Conservation (phyloP, 257 asterid genomes). For the Solanum etuberosum region DNA sequence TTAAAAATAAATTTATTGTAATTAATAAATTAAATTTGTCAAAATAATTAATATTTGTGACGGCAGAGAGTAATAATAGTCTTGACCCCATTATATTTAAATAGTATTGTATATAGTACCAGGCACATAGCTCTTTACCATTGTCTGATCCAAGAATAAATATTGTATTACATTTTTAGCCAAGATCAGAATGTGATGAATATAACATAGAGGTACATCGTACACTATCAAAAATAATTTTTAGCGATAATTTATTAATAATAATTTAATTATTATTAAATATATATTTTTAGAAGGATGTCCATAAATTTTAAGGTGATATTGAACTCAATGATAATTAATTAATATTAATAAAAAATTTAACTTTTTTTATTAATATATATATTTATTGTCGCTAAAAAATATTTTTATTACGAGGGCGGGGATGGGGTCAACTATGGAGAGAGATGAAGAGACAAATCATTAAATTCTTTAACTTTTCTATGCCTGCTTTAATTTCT, state of each 20-base stretch:
- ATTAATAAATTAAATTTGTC: not conserved
- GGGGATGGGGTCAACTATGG: not conserved
- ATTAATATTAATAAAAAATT: rapidly evolving
- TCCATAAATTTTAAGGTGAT: too few species aligned
- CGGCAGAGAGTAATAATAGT: too few species aligned
- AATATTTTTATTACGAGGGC: too few species aligned
- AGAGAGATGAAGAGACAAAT: not conserved
- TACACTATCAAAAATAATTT: too few species aligned
- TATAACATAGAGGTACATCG: not conserved
- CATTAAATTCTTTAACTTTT: not conserved
- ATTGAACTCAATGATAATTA: too few species aligned
- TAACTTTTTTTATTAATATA: too few species aligned
- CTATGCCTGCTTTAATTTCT: not conserved
- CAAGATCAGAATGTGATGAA: not conserved
- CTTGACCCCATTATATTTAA: not conserved
- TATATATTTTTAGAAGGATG: too few species aligned
- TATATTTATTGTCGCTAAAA: too few species aligned
- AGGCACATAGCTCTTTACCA: not conserved
- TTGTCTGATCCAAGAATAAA: not conserved
- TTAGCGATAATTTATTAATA: not conserved
- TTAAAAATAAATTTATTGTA: not conserved
- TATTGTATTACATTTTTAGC: not conserved
- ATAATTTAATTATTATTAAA: too few species aligned
- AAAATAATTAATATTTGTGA: not conserved
- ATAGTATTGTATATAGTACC: not conserved